Conservation (phyloP, 2,329 filamentous ascomycete genomes). For the Bretziella fagacearum region DNA sequence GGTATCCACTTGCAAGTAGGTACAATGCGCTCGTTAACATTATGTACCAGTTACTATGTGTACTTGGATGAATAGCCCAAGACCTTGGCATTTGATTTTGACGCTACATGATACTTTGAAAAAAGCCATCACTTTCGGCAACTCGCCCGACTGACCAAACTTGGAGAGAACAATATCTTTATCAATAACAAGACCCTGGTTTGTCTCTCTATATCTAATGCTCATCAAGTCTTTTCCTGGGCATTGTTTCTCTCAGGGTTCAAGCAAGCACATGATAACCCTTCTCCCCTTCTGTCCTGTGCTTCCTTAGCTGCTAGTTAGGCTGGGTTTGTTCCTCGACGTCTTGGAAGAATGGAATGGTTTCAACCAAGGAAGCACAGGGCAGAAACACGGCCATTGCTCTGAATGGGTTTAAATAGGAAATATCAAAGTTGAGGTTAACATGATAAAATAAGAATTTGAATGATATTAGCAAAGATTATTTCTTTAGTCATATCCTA, state of each 20-base stretch:
- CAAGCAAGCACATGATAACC: not conserved
- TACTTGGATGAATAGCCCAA: no score
- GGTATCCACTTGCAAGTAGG: no score
- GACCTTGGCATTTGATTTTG: not conserved
- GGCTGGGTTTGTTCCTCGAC: not conserved
- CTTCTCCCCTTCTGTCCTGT: not conserved
- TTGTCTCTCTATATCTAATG: no score
- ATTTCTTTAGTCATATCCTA: not conserved
- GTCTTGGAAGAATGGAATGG: not conserved
- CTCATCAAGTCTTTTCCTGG: no score
- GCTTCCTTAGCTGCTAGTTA: not conserved
- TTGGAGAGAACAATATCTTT: not conserved
- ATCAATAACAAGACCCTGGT: not conserved
- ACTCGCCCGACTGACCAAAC: not conserved
- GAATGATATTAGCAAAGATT: not conserved
- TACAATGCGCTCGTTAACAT: no score
- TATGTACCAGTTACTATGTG: no score
- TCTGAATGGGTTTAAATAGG: not conserved
- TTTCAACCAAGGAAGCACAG: not conserved
- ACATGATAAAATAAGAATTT: not conserved
- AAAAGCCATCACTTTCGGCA: not conserved
- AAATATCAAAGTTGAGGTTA: not conserved
- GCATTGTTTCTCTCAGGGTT: slow-evolving; percentile 5
- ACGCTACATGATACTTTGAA: not conserved
- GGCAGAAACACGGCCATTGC: not conserved